phyloP scores from a whole-genome alignment of 805 yeast genomes.

The Ogataea populi-albae region DNA sequence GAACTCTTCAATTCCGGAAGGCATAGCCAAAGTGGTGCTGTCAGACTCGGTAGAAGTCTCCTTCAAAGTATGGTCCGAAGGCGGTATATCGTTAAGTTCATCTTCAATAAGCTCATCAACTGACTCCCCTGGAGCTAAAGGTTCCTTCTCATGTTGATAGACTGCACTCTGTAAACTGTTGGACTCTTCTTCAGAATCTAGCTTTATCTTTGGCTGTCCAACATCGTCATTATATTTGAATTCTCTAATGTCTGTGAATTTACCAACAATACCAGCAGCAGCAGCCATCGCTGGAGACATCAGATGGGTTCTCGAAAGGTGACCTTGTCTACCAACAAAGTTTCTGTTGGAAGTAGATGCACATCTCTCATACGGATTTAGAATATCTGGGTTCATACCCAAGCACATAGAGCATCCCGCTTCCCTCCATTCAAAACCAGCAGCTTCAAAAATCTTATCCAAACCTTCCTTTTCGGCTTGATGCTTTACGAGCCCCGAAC shows the following conservation, averaged over 20 bases:
- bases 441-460: constrained; percentile 83
- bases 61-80: constrained; percentile 39
- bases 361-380: constrained; percentile 93
- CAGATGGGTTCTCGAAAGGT: constrained; percentile 89
- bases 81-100: constrained; percentile 63
- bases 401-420: constrained; percentile 99
- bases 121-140: constrained; percentile 53
- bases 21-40: constrained; percentile 33
- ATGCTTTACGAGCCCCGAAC: constrained; percentile 89
- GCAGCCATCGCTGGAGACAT: constrained; percentile 99
- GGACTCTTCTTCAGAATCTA: constrained; percentile 45
- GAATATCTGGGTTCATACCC: constrained; percentile 98
- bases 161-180: constrained; percentile 66
- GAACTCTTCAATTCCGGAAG: constrained; percentile 72
- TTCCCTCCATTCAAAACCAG: constrained; percentile 99
- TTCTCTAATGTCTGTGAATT: constrained; percentile 85
- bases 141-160: constrained; percentile 64
- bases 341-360: constrained; percentile 98
- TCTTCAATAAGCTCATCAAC: constrained; percentile 47
- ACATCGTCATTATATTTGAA: constrained; percentile 57
- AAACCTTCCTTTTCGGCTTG: constrained; percentile 96
- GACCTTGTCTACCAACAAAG: constrained; percentile 99
- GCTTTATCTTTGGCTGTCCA: constrained; percentile 55
- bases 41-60: constrained; percentile 33
- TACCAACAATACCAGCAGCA: constrained; percentile 93